Evolutionary conservation across 306 rosid species (phyloP).

Genomic region (Luffa aegyptiaca): DNA sequence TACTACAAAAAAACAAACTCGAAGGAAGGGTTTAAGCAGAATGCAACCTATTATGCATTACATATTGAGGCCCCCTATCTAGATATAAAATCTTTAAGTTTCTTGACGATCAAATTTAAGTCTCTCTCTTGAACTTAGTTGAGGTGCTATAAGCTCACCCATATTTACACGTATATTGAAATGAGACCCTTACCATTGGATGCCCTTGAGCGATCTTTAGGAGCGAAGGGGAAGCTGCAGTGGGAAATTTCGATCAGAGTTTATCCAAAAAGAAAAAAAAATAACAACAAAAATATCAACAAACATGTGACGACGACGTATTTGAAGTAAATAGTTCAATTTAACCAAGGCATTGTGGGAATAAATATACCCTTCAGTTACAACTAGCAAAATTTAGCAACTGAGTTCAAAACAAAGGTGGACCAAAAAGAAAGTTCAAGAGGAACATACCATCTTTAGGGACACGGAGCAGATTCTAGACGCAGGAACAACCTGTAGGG

Average conservation of each 20-base stretch:
- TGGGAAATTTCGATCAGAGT: not conserved
- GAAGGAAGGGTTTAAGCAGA: not conserved
- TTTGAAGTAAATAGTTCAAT: not conserved
- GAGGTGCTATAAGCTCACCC: not conserved
- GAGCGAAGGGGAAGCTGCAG: constrained; percentile 90
- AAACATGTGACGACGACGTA: not conserved
- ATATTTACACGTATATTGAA: not conserved
- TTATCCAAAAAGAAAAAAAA: not conserved
- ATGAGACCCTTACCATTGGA: constrained; percentile 11
- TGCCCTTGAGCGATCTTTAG: constrained; percentile 21
- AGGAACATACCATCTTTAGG: not conserved
- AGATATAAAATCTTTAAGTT: not conserved
- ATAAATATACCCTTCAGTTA: not conserved
- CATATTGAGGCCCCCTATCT: not conserved
- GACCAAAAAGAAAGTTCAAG: not conserved
- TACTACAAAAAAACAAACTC: not conserved
- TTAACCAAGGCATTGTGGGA: not conserved
- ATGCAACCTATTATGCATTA: too few relatives aligned
- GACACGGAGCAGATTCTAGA: not conserved
- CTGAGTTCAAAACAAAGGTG: not conserved
- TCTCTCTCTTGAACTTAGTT: not conserved
- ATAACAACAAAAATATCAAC: too few relatives aligned
- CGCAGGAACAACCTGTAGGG: not conserved
- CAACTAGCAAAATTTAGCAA: not conserved
- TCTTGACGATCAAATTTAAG: not conserved